A percentile compares a stretch with the other conserved stretches of the same genome.
phyloP scores from a whole-genome alignment of 345 rosid species.

The Stellera chamaejasme region DNA sequence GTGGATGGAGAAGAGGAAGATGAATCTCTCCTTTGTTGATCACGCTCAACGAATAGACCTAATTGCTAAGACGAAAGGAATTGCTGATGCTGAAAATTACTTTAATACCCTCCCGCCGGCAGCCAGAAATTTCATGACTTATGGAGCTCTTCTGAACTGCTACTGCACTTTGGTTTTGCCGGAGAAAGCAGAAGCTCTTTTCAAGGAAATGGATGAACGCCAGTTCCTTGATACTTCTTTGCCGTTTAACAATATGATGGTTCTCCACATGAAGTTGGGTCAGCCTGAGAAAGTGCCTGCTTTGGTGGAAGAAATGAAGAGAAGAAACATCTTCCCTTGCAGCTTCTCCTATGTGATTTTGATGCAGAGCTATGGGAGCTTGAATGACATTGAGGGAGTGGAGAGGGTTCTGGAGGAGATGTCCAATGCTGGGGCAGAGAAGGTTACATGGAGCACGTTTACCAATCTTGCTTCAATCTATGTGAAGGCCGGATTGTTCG shows the following conservation, averaged over 20 bases:
- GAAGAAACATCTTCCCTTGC: conserved; percentile 24
- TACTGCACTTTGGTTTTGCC: conserved; percentile 39
- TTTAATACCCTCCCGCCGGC: conserved; percentile 28
- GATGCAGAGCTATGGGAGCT: conserved; percentile 50
- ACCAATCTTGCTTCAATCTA: conserved; percentile 57
- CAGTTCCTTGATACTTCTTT: conserved; percentile 26
- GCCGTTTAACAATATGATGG: conserved; percentile 51
- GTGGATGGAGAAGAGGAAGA: conserved; percentile 75
- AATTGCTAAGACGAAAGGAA: conserved; percentile 46
- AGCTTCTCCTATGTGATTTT: conserved; percentile 28
- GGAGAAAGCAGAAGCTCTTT: conserved; percentile 49
- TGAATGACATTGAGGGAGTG: conserved; percentile 44
- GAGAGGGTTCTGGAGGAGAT: conserved; percentile 43
- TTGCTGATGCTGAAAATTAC: conserved; percentile 53
- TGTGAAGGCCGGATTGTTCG: conserved; percentile 44
- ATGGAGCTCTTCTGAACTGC: conserved; percentile 57
- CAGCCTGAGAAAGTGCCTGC: conserved; percentile 46
- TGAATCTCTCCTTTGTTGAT: conserved; percentile 29
- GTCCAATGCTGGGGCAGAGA: conserved; percentile 18
- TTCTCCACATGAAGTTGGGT: conserved; percentile 39
- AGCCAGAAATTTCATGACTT: conserved; percentile 27
- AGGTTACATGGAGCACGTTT: conserved; percentile 39
- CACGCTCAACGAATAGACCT: conserved; percentile 53
- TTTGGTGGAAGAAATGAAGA: conserved; percentile 48
- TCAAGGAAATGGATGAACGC: conserved; percentile 44